Percentiles rank a stretch among this genome's conserved stretches.
Evolutionary conservation across 1,139 yeast species (phyloP).

Genomic region (Taiozyma onychis): DNA sequence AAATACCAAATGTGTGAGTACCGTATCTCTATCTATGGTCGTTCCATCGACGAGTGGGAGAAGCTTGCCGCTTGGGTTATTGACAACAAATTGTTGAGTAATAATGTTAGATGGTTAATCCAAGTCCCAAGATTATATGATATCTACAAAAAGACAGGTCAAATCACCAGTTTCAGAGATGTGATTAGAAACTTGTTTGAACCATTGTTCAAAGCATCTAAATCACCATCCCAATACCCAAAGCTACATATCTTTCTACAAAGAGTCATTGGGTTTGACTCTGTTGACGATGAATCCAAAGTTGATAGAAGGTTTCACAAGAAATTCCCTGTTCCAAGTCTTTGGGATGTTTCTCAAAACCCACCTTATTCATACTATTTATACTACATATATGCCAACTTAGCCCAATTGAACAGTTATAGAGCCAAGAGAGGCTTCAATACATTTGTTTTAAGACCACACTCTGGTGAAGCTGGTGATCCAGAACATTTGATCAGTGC

Average conservation of each 20-base stretch:
- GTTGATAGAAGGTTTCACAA: conserved; percentile 74
- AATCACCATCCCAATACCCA: conserved; percentile 81
- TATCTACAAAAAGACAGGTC: conserved; percentile 72
- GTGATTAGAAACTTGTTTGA: conserved; percentile 71
- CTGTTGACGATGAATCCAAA: conserved; percentile 97
- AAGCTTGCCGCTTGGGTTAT: conserved; percentile 92
- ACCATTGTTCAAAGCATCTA: conserved; percentile 90
- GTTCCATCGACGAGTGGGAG: conserved; percentile 90
- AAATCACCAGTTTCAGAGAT: conserved; percentile 68
- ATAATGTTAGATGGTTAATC: conserved; percentile 93
- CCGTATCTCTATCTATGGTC: conserved; percentile 90
- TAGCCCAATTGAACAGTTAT: conserved; percentile 81
- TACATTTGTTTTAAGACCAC: conserved; percentile 92
- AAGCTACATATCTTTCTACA: conserved; percentile 82
- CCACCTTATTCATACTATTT: conserved; percentile 98
- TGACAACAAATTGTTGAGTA: conserved; percentile 86
- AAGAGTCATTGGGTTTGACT: conserved; percentile 95
- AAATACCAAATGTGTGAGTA: conserved; percentile 97
- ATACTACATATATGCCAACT: conserved; percentile 81
- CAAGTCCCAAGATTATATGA: conserved; percentile 95
- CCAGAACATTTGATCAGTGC: conserved; percentile 95
- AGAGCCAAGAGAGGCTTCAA: conserved; percentile 70
- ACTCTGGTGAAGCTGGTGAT: conserved; percentile 99
- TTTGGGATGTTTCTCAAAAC: conserved; percentile 73
- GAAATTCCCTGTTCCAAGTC: conserved; percentile 75